Percentiles rank a stretch among this genome's conserved stretches.
These are phyloP conservation scores for Protea cynaroides DNA, from an alignment of 164 flowering plant species.

Conservation along the genomic window DNA sequence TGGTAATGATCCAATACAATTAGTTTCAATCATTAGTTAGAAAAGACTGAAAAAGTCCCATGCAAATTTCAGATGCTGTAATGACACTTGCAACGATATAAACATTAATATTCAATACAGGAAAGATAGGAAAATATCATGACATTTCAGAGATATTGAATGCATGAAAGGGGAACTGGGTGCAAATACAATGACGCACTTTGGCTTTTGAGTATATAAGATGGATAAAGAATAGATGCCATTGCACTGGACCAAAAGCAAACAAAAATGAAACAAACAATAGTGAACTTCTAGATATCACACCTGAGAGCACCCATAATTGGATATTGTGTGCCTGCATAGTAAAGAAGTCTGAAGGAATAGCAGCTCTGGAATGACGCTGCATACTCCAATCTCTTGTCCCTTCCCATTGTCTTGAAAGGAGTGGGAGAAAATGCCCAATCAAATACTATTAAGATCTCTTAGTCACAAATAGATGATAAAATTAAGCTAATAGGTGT, in stretches of 20 bases:
- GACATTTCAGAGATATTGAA: neutral
- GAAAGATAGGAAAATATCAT: neutral
- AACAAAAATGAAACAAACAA: neutral
- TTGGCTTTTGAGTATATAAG: no score
- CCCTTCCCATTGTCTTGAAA: constrained; percentile 87
- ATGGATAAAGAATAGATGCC: neutral
- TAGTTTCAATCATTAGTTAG: no score
- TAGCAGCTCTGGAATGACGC: constrained; percentile 81
- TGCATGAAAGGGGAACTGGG: no score
- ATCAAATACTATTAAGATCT: neutral
- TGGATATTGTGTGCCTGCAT: constrained; percentile 93
- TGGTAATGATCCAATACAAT: no score
- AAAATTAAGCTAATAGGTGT: constrained; percentile 18
- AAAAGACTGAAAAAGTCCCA: no score
- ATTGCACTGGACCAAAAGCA: neutral
- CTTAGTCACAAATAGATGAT: neutral
- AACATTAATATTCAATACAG: no score
- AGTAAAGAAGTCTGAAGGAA: constrained; percentile 83
- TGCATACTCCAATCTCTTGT: constrained; percentile 87
- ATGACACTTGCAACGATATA: neutral
- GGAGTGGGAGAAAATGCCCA: constrained; percentile 13
- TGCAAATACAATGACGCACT: no score
- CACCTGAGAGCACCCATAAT: constrained; percentile 98
- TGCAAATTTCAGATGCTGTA: neutral
- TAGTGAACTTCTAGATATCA: constrained; percentile 2